Conservation (phyloP, 2,329 filamentous ascomycete species). For the Fusarium sp. region DNA sequence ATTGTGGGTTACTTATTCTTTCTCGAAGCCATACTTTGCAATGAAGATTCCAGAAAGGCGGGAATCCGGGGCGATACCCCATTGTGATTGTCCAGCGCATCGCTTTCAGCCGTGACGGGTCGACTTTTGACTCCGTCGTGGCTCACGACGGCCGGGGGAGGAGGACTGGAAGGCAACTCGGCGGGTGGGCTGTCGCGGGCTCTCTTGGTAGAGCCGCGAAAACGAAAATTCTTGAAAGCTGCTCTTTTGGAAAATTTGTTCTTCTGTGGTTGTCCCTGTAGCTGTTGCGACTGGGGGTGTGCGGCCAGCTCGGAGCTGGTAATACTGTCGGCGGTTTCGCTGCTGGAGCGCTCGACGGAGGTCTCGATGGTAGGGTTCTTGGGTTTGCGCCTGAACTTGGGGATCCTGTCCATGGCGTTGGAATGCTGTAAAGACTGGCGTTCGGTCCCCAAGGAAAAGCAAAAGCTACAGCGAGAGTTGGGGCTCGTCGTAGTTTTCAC, state of each 20-base stretch:
- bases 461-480: constrained; percentile 25
- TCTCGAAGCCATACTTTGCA: constrained; percentile 51
- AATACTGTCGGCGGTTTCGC: constrained; percentile 47
- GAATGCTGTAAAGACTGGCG: constrained; percentile 20
- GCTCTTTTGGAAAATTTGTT: constrained; percentile 51
- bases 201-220: constrained; percentile 61
- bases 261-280: constrained; percentile 38
- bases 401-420: constrained; percentile 57
- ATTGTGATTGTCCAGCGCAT: constrained; percentile 33
- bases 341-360: constrained; percentile 52
- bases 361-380: constrained; percentile 60
- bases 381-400: constrained; percentile 59
- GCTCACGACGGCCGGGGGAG: constrained; percentile 51
- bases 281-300: constrained; percentile 39
- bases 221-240: constrained; percentile 60
- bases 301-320: constrained; percentile 45
- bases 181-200: constrained; percentile 58
- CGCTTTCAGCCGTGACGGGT: constrained; percentile 36
- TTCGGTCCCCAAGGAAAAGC: constrained; percentile 25
- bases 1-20: not conserved
- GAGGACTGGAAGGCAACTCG: constrained; percentile 48
- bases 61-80: constrained; percentile 50
- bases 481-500: constrained; percentile 25
- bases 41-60: constrained; percentile 55
- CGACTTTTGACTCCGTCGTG: constrained; percentile 53